A percentile compares a stretch with the other conserved stretches of the same genome.
These are phyloP conservation scores for Fraxinus latifolia DNA, from an alignment of 305 asterid species.

Conservation along the genomic window DNA sequence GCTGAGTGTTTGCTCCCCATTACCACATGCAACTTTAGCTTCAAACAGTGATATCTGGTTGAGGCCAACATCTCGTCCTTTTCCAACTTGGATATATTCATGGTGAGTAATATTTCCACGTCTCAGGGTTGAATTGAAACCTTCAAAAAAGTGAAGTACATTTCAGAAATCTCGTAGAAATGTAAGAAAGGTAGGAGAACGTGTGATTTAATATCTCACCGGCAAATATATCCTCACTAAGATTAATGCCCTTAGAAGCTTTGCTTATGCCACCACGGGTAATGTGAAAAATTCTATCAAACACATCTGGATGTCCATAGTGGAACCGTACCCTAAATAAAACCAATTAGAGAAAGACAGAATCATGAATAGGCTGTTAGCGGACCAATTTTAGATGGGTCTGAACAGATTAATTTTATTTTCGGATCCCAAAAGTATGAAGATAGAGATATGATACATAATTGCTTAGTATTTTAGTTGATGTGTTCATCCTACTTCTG, in stretches of 20 bases:
- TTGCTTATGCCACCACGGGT: slow-evolving; percentile 98
- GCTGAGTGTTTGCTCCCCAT: slow-evolving; percentile 32
- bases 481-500: background rate
- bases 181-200: background rate
- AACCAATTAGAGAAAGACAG: slow-evolving; percentile 22
- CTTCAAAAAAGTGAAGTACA: slow-evolving; percentile 1
- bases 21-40: slow-evolving; percentile 33
- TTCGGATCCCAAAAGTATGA: background rate
- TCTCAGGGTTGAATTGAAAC: slow-evolving; percentile 29
- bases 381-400: slow-evolving; percentile 13
- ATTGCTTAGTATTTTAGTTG: background rate
- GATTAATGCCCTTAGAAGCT: slow-evolving; percentile 90
- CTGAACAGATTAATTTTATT: background rate
- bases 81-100: slow-evolving; percentile 34
- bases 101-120: slow-evolving; percentile 30
- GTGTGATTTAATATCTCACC: slow-evolving; percentile 48
- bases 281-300: slow-evolving; percentile 87
- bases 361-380: slow-evolving; percentile 2
- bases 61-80: slow-evolving; percentile 34
- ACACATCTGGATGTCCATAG: slow-evolving; percentile 37
- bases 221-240: slow-evolving; percentile 90
- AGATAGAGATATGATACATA: background rate
- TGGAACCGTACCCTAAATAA: slow-evolving; percentile 77
- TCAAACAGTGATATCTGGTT: slow-evolving; percentile 31
- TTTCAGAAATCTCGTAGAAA: background rate